Evolutionary conservation across 371 early-diverging fungal genomes (phyloP).

Genomic region (Chytridiales sp.): DNA sequence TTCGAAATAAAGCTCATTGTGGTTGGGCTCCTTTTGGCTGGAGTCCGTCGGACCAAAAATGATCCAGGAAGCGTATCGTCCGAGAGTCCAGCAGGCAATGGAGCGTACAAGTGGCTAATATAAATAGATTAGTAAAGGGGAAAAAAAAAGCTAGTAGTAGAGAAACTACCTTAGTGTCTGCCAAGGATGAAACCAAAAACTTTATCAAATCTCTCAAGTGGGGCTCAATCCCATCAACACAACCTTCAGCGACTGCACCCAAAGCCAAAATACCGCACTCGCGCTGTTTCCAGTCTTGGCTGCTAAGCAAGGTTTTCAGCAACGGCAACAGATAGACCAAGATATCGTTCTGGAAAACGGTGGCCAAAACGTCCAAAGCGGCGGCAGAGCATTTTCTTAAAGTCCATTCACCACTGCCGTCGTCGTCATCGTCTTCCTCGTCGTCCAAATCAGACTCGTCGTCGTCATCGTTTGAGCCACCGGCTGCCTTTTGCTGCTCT

Average conservation of each 20-base stretch:
- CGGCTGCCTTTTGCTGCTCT: slow-evolving; percentile 29
- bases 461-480: slow-evolving; percentile 54
- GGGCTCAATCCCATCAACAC: slow-evolving; percentile 80
- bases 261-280: slow-evolving; percentile 95
- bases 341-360: slow-evolving; percentile 77
- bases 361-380: slow-evolving; percentile 89
- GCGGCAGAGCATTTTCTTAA: slow-evolving; percentile 97
- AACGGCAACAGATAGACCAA: slow-evolving; percentile 81
- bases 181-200: slow-evolving; percentile 74
- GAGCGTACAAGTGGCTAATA: slow-evolving; percentile 85
- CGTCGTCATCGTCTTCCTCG: slow-evolving; percentile 85
- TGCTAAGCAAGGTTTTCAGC: slow-evolving; percentile 75
- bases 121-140: background rate
- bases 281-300: slow-evolving; percentile 82
- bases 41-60: slow-evolving; percentile 60
- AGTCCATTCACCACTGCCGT: slow-evolving; percentile 90
- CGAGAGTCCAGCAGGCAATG: slow-evolving; percentile 97
- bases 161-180: slow-evolving; percentile 68
- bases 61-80: slow-evolving; percentile 88
- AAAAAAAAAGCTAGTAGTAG: background rate
- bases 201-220: slow-evolving; percentile 87
- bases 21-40: slow-evolving; percentile 37
- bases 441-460: slow-evolving; percentile 85
- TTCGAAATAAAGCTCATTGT: slow-evolving; percentile 69
- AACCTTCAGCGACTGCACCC: slow-evolving; percentile 90